Conservation (phyloP, 108 stramenopile species). For the Skeletonema marinoi region DNA sequence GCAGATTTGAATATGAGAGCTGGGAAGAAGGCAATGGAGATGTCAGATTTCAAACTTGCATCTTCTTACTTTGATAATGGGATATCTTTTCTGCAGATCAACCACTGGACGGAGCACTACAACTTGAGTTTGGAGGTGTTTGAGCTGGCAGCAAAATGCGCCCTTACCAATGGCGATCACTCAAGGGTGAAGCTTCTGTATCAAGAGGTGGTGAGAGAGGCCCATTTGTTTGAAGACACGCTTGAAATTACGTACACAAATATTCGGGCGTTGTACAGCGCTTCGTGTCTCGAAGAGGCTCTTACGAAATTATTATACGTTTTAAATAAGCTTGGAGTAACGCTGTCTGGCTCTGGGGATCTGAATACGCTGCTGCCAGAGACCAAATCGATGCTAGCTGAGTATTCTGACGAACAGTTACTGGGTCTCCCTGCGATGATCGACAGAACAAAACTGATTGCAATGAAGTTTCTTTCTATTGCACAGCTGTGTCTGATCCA, state of each 20-base stretch:
- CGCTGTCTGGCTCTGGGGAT: neutral
- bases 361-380: neutral
- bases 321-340: neutral
- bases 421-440: neutral
- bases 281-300: neutral
- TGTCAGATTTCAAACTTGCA: neutral
- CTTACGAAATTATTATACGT: neutral
- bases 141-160: neutral
- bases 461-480: neutral
- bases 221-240: constrained; percentile 16
- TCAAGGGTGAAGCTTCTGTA: neutral
- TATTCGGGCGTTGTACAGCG: neutral
- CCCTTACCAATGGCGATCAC: neutral
- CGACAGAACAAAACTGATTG: neutral
- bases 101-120: neutral
- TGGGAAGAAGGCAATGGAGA: neutral
- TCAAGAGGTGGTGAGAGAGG: neutral
- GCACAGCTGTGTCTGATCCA: neutral
- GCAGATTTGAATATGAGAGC: neutral
- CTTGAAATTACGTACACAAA: neutral
- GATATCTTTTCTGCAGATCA: neutral
- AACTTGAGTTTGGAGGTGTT: neutral
- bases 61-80: neutral
- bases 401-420: neutral
- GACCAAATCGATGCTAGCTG: neutral